These are phyloP conservation scores for Murraya paniculata DNA, from an alignment of 345 rosid genomes.

Conservation along the genomic window DNA sequence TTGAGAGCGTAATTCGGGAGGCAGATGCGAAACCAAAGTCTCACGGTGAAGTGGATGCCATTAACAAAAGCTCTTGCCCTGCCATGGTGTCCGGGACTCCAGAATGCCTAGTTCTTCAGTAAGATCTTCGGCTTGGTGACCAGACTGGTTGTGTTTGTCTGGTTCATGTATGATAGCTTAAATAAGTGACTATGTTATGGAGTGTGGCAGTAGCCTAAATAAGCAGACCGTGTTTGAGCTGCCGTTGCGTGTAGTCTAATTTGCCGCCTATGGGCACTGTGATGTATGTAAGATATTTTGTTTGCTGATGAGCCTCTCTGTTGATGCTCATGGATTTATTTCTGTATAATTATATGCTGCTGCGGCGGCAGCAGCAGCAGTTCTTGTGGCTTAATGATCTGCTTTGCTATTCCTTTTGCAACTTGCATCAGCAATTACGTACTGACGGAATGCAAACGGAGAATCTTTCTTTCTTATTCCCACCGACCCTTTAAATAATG, in stretches of 20 bases:
- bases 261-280: neutral
- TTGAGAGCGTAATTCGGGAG: conserved; percentile 25
- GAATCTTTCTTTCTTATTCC: neutral
- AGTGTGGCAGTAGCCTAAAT: conserved; percentile 23
- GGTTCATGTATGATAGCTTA: neutral
- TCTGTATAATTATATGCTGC: neutral
- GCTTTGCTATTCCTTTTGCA: neutral
- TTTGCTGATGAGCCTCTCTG: neutral
- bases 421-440: neutral
- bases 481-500: neutral
- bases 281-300: conserved; percentile 12
- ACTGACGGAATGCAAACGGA: neutral
- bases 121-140: conserved; percentile 17
- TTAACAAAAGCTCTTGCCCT: conserved; percentile 35
- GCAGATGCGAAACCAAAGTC: conserved; percentile 19
- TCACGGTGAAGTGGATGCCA: conserved; percentile 21
- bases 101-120: conserved; percentile 79
- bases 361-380: neutral
- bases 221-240: conserved; percentile 33
- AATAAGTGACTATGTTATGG: conserved; percentile 1
- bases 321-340: neutral
- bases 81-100: conserved; percentile 48
- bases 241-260: neutral
- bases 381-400: too few relatives aligned
- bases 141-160: neutral